A percentile compares a stretch with the other conserved stretches of the same genome.
These are phyloP conservation scores for Mycena vulgaris DNA, from an alignment of 768 basidiomycete species.

Conservation along the genomic window DNA sequence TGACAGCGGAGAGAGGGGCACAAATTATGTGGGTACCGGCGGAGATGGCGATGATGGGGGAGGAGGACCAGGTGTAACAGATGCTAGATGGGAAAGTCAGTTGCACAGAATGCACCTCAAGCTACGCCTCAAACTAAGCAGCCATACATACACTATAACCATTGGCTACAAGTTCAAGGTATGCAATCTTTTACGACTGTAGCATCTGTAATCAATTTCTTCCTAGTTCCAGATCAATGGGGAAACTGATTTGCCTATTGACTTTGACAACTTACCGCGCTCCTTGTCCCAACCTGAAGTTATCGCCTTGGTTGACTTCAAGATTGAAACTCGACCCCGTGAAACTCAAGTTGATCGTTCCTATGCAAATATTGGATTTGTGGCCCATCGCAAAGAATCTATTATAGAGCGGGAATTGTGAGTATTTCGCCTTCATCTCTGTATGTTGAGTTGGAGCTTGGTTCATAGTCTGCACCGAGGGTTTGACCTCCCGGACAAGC, in stretches of 20 bases:
- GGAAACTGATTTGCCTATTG: background rate
- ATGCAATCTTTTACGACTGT: background rate
- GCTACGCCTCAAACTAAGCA: background rate
- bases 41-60: slow-evolving; percentile 10
- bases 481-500: slow-evolving; percentile 12
- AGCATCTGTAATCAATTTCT: background rate
- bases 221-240: background rate
- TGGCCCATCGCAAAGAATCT: slow-evolving; percentile 16
- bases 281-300: slow-evolving; percentile 18
- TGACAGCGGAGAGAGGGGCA: too few species aligned
- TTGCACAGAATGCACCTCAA: slow-evolving; percentile 1
- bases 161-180: slow-evolving; percentile 17
- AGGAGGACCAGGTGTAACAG: background rate
- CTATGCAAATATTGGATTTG: slow-evolving; percentile 16
- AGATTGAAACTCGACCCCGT: slow-evolving; percentile 13
- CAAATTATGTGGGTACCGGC: too few species aligned
- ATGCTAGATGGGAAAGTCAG: slow-evolving; percentile 6
- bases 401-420: slow-evolving; percentile 17
- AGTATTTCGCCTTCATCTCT: background rate
- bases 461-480: slow-evolving; percentile 4
- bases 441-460: background rate
- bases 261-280: background rate
- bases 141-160: background rate
- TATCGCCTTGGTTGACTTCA: slow-evolving; percentile 11
- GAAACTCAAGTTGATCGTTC: slow-evolving; percentile 21